Conservation (phyloP, 208 protist genomes). For the Leishmania amazonensis region DNA sequence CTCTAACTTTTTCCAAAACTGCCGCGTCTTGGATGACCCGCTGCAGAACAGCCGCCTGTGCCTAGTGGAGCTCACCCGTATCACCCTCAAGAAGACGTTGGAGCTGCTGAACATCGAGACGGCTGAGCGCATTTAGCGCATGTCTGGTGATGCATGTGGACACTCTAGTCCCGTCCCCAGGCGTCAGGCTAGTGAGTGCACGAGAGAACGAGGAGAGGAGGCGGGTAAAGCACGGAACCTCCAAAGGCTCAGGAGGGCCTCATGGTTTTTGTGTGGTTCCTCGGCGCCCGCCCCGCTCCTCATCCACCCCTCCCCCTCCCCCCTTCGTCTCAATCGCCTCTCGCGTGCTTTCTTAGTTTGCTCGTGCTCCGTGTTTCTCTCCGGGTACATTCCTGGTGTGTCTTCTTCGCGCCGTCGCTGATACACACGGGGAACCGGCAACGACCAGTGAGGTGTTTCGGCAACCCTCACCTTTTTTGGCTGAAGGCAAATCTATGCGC, state of each 20-base stretch:
- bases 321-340: neutral
- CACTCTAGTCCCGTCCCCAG: neutral
- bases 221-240: neutral
- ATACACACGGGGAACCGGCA: neutral
- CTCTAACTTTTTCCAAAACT: conserved; percentile 96
- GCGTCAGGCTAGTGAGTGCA: neutral
- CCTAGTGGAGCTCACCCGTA: conserved; percentile 90
- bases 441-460: neutral
- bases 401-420: neutral
- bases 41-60: conserved; percentile 88
- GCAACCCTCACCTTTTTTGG: neutral
- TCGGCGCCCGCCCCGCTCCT: neutral
- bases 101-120: conserved; percentile 94
- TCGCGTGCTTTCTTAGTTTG: conserved; percentile 13
- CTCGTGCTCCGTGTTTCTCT: neutral
- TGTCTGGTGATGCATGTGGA: neutral
- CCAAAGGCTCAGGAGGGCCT: neutral
- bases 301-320: neutral
- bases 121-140: conserved; percentile 73
- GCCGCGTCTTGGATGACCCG: conserved; percentile 83
- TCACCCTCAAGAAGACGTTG: conserved; percentile 90
- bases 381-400: neutral
- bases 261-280: neutral
- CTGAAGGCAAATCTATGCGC: neutral
- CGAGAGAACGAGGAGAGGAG: neutral